Evolutionary conservation across 2,329 filamentous ascomycete genomes (phyloP).

Genomic region (Arthroderma sp.): DNA sequence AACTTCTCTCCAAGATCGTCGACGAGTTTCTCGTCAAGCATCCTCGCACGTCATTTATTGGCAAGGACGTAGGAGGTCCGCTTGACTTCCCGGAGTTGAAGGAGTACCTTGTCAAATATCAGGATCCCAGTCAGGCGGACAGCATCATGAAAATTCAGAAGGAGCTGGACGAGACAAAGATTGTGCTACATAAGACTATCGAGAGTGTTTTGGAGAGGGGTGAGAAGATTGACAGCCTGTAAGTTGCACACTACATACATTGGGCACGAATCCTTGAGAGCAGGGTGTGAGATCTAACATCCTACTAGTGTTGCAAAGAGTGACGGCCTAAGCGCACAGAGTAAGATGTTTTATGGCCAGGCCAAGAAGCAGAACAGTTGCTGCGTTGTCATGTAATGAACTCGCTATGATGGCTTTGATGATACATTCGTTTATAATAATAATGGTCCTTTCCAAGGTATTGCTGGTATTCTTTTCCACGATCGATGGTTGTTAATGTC

Average conservation of each 20-base stretch:
- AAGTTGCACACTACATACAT: not conserved
- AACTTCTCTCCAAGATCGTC: slow-evolving; percentile 58
- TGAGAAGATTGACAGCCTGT: slow-evolving; percentile 86
- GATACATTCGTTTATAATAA: not conserved
- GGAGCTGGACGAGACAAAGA: slow-evolving; percentile 95
- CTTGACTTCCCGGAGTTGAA: slow-evolving; percentile 64
- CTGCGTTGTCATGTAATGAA: slow-evolving; percentile 42
- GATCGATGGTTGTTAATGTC: not conserved
- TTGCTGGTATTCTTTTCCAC: not conserved
- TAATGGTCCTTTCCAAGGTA: not conserved
- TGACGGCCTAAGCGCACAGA: slow-evolving; percentile 76
- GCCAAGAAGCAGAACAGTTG: slow-evolving; percentile 53
- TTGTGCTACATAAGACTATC: slow-evolving; percentile 93
- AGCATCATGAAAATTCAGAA: slow-evolving; percentile 93
- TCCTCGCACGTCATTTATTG: slow-evolving; percentile 54
- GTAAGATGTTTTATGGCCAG: slow-evolving; percentile 91
- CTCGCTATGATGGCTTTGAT: not conserved
- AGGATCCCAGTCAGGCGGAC: slow-evolving; percentile 79
- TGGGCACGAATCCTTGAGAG: not conserved
- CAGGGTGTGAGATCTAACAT: not conserved
- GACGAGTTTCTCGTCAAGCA: slow-evolving; percentile 69
- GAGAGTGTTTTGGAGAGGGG: slow-evolving; percentile 58
- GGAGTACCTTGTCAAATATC: slow-evolving; percentile 66
- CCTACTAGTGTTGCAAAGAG: slow-evolving; percentile 65
- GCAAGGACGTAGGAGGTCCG: slow-evolving; percentile 33